Evolutionary conservation across 2,329 filamentous ascomycete species (phyloP).

Genomic region (Pseudopyricularia javanii): DNA sequence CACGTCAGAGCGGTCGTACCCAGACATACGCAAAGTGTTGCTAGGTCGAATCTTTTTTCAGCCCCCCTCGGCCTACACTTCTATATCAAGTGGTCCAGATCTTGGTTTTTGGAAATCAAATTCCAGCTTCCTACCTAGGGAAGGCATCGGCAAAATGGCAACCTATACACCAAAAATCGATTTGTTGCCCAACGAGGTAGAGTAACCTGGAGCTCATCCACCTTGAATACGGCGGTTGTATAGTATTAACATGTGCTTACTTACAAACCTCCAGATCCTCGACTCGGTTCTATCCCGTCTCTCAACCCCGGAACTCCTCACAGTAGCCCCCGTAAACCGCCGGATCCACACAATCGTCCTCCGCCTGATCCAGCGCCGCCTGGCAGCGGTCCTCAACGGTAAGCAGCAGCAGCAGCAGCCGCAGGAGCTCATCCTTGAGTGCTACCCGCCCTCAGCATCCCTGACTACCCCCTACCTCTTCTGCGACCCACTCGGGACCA

Average conservation of each 20-base stretch:
- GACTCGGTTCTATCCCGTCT: conserved; percentile 15
- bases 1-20: not conserved
- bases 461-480: conserved; percentile 54
- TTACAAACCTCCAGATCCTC: conserved; percentile 14
- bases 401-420: too few relatives aligned
- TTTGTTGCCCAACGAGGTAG: conserved; percentile 8
- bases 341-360: conserved; percentile 16
- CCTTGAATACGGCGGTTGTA: not conserved
- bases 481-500: conserved; percentile 55
- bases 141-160: conserved; percentile 2
- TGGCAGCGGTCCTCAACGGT: conserved; percentile 24
- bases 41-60: too few relatives aligned
- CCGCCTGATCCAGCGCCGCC: conserved; percentile 29
- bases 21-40: too few relatives aligned
- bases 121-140: too few relatives aligned
- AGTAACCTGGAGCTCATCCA: not conserved
- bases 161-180: conserved; percentile 5
- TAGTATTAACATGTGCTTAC: not conserved
- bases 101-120: too few relatives aligned
- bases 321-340: conserved; percentile 13
- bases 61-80: too few relatives aligned
- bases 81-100: too few relatives aligned
- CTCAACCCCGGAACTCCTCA: conserved; percentile 14
- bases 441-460: conserved; percentile 61
- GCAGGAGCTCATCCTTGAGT: conserved; percentile 58